These are phyloP conservation scores for Talaromyces stipitatus DNA, from an alignment of 495 filamentous ascomycete species.

Conservation along the genomic window DNA sequence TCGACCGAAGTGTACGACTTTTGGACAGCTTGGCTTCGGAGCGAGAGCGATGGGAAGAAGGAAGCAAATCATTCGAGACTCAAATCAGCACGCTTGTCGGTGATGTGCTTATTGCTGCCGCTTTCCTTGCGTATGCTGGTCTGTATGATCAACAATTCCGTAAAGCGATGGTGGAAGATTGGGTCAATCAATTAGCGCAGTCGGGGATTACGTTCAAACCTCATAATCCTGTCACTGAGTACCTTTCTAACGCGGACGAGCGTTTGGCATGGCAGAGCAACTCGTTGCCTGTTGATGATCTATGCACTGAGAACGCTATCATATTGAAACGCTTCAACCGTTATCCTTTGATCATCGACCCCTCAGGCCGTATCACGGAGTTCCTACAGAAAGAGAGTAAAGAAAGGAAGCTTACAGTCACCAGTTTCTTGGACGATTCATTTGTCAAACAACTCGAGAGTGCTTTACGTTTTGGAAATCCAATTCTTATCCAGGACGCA, in stretches of 20 bases:
- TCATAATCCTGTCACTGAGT: constrained; percentile 91
- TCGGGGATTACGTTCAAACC: constrained; percentile 89
- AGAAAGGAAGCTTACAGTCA: constrained; percentile 88
- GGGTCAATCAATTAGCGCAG: constrained; percentile 82
- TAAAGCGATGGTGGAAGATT: constrained; percentile 95
- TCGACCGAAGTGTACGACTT: constrained; percentile 88
- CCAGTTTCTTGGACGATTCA: constrained; percentile 95
- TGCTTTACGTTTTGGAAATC: constrained; percentile 93
- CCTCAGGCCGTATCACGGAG: constrained; percentile 86
- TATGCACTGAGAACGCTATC: constrained; percentile 98
- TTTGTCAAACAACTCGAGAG: constrained; percentile 98
- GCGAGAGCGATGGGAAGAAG: constrained; percentile 86
- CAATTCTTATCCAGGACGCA: constrained; percentile 96
- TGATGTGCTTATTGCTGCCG: constrained; percentile 88
- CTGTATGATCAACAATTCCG: constrained; percentile 97
- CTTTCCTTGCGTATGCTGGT: constrained; percentile 96
- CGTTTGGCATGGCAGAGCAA: constrained; percentile 90
- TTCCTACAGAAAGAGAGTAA: constrained; percentile 92
- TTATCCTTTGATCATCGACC: constrained; percentile 97
- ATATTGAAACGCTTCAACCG: constrained; percentile 95
- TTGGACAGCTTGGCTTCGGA: constrained; percentile 93
- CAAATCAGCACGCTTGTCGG: constrained; percentile 96
- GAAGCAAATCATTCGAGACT: constrained; percentile 94
- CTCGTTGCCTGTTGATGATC: constrained; percentile 93
- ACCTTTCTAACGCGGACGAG: constrained; percentile 94